Conservation (phyloP, 495 filamentous ascomycete species). For the Glarea lozoyensis region DNA sequence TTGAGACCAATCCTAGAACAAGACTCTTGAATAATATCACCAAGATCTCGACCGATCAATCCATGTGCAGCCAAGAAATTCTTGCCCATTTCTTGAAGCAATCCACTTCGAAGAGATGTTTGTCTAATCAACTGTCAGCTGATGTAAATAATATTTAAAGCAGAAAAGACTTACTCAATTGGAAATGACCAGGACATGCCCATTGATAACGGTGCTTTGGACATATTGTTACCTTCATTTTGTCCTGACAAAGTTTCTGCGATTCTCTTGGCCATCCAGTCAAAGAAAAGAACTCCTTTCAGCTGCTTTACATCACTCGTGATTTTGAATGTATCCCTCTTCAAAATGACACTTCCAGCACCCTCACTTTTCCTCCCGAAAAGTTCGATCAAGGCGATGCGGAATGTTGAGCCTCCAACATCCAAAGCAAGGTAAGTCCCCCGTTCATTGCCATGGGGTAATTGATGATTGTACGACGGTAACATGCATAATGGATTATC, state of each 20-base stretch:
- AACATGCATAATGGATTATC: constrained; percentile 45
- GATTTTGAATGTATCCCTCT: constrained; percentile 41
- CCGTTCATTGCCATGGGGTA: constrained; percentile 63
- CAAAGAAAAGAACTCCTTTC: constrained; percentile 50
- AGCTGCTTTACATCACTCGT: constrained; percentile 33
- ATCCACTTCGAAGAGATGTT: constrained; percentile 65
- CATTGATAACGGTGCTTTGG: constrained; percentile 30
- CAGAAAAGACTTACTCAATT: constrained; percentile 53
- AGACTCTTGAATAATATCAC: constrained; percentile 40
- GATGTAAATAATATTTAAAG: constrained; percentile 11
- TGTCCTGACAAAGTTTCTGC: constrained; percentile 38
- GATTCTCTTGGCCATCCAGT: constrained; percentile 79
- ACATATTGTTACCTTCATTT: constrained; percentile 15
- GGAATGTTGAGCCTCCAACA: constrained; percentile 70
- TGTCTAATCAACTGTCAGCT: constrained; percentile 38
- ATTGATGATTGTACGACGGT: constrained; percentile 57
- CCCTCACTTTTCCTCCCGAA: constrained; percentile 31
- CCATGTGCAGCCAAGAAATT: constrained; percentile 53
- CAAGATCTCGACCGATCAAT: constrained; percentile 40
- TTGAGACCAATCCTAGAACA: constrained; percentile 32
- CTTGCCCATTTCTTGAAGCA: constrained; percentile 78
- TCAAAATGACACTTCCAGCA: constrained; percentile 28
- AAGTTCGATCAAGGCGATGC: constrained; percentile 70
- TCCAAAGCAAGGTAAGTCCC: constrained; percentile 54
- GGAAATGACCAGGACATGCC: constrained; percentile 86